Percentiles rank a stretch among this genome's conserved stretches.
phyloP scores from a whole-genome alignment of 139 green algal species.

The Coelastrella sp. region DNA sequence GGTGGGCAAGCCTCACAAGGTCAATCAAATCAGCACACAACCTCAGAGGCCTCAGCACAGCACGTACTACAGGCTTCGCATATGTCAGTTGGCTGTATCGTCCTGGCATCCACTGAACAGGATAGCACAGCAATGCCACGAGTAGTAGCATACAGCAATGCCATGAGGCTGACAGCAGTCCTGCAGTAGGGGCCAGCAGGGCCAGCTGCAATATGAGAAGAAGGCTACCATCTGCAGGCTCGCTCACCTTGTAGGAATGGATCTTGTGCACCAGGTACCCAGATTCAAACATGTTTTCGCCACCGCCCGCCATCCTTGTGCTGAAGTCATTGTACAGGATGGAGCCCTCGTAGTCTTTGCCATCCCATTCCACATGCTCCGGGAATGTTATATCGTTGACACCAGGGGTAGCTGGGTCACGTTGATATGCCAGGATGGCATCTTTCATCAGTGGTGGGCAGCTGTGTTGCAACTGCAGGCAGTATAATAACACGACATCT shows the following conservation, averaged over 20 bases:
- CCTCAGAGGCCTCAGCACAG: too few species aligned
- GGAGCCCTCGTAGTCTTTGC: not conserved
- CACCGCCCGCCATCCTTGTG: constrained; percentile 20
- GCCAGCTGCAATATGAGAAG: not conserved
- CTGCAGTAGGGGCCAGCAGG: not conserved
- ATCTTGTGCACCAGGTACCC: constrained; percentile 45
- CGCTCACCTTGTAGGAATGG: constrained; percentile 13
- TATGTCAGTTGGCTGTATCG: too few species aligned
- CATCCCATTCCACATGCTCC: not conserved
- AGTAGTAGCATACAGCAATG: not conserved
- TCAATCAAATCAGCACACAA: not conserved
- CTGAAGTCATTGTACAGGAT: constrained; percentile 44
- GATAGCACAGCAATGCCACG: too few species aligned
- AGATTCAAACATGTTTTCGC: constrained; percentile 15
- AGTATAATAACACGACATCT: not conserved
- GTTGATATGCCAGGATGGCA: constrained; percentile 25
- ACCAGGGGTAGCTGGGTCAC: constrained; percentile 1
- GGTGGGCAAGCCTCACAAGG: not conserved
- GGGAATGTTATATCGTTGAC: constrained; percentile 37
- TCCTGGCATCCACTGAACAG: too few species aligned
- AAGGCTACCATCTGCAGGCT: too few species aligned
- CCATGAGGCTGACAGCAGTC: not conserved
- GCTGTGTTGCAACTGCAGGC: constrained; percentile 30
- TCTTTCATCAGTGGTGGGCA: constrained; percentile 15
- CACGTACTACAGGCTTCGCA: too few species aligned